Evolutionary conservation across 1,139 yeast species (phyloP).

Genomic region (Sugiyamaella pinicola): DNA sequence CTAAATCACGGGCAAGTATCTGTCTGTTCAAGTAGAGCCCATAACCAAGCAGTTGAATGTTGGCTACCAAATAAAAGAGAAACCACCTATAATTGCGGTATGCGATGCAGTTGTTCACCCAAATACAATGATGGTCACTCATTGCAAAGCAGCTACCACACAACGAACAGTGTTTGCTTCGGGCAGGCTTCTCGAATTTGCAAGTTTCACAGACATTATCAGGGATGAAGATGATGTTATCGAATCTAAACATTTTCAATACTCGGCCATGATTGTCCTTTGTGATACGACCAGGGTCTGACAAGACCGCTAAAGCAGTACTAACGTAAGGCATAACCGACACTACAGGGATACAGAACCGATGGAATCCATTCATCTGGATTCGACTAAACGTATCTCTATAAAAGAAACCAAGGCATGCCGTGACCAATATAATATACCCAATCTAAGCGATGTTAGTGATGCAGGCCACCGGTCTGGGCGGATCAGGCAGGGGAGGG

Average conservation of each 20-base stretch:
- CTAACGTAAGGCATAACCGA: constrained; percentile 46
- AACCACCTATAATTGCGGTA: constrained; percentile 74
- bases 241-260: constrained; percentile 47
- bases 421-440: constrained; percentile 49
- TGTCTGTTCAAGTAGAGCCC: constrained; percentile 55
- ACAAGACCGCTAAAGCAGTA: constrained; percentile 51
- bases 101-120: constrained; percentile 93
- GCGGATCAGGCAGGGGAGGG: neutral
- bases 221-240: constrained; percentile 61
- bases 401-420: constrained; percentile 54
- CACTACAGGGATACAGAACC: constrained; percentile 34
- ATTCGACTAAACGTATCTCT: constrained; percentile 45
- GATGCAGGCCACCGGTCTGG: constrained; percentile 27
- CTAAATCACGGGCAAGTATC: constrained; percentile 36
- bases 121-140: constrained; percentile 92
- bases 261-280: constrained; percentile 35
- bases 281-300: constrained; percentile 58
- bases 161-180: constrained; percentile 84
- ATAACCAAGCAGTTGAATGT: constrained; percentile 58
- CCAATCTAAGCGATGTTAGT: constrained; percentile 44
- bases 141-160: constrained; percentile 69
- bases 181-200: constrained; percentile 68
- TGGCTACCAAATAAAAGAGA: constrained; percentile 58
- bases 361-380: constrained; percentile 18
- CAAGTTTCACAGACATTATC: constrained; percentile 60